phyloP scores from a whole-genome alignment of 495 filamentous ascomycete species.

The Bacidia rubella region DNA sequence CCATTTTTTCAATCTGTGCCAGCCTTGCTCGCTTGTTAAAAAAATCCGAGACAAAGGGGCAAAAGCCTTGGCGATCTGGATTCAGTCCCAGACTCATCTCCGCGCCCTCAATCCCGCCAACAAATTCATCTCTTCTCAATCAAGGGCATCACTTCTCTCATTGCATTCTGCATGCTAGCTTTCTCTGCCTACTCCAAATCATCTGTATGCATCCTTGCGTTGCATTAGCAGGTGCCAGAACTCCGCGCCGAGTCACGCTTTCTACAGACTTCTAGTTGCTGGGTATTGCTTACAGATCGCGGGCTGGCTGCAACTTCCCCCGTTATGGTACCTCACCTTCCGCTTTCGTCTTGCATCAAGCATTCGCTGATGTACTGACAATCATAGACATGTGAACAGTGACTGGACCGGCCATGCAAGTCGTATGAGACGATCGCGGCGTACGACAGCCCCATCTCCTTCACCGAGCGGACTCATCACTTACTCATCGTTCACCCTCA shows the following conservation, averaged over 20 bases:
- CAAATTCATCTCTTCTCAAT: neutral
- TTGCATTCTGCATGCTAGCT: neutral
- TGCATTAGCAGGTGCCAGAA: neutral
- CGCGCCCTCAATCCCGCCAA: neutral
- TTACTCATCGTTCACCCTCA: neutral
- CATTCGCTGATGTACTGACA: too few species aligned
- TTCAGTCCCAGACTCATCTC: too few species aligned
- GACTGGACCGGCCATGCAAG: too few species aligned
- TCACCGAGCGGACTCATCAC: neutral
- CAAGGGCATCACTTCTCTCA: neutral
- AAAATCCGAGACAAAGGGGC: too few species aligned
- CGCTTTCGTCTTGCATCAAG: too few species aligned
- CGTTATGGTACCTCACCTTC: neutral
- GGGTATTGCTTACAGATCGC: neutral
- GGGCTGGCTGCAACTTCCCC: neutral
- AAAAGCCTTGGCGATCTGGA: too few species aligned
- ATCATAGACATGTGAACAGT: too few species aligned
- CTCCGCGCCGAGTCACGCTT: neutral
- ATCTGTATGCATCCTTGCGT: neutral
- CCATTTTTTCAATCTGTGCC: too few species aligned
- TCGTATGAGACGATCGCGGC: neutral
- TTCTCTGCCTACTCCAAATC: neutral
- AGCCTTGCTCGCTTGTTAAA: too few species aligned
- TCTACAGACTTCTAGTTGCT: neutral
- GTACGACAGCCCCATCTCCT: neutral